phyloP scores from a whole-genome alignment of 768 basidiomycete genomes.

The Boletus subparvulus region DNA sequence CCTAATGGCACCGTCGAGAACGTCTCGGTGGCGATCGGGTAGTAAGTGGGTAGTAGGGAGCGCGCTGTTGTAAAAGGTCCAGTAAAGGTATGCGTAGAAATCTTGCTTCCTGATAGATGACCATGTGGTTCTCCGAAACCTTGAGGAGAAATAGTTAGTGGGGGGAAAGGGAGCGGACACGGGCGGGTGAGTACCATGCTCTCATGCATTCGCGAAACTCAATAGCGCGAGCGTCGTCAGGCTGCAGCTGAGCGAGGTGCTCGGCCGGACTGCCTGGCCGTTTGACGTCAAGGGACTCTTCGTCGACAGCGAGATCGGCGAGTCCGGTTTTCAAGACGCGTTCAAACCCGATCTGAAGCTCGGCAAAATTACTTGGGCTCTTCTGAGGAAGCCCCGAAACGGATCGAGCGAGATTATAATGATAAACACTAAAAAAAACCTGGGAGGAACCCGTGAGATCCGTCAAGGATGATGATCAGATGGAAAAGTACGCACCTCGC shows the following conservation, averaged over 20 bases:
- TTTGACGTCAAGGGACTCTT: conserved; percentile 48
- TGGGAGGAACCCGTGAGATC: conserved; percentile 26
- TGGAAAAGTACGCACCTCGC: conserved; percentile 48
- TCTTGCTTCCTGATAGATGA: conserved; percentile 62
- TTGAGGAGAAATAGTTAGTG: conserved; percentile 8
- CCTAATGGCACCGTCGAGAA: conserved; percentile 60
- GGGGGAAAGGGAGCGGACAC: neutral
- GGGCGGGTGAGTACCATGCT: conserved; percentile 41
- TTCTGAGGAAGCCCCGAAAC: conserved; percentile 48
- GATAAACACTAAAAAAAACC: conserved; percentile 71
- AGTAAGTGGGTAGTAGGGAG: conserved; percentile 53
- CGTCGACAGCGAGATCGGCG: conserved; percentile 52
- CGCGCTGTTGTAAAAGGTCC: conserved; percentile 74
- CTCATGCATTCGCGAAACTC: conserved; percentile 70
- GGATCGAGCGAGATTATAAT: conserved; percentile 48
- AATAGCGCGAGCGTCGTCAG: conserved; percentile 65
- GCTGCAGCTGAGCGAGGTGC: conserved; percentile 53
- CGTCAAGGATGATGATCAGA: neutral
- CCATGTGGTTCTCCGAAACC: conserved; percentile 80
- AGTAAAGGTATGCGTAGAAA: conserved; percentile 75
- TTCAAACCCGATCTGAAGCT: conserved; percentile 57
- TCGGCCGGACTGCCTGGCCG: conserved; percentile 65
- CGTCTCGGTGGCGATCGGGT: conserved; percentile 43
- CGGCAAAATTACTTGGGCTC: conserved; percentile 46
- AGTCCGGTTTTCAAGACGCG: conserved; percentile 70